Evolutionary conservation across 2,329 filamentous ascomycete species (phyloP).

Genomic region (Dactylellina haptotyla): DNA sequence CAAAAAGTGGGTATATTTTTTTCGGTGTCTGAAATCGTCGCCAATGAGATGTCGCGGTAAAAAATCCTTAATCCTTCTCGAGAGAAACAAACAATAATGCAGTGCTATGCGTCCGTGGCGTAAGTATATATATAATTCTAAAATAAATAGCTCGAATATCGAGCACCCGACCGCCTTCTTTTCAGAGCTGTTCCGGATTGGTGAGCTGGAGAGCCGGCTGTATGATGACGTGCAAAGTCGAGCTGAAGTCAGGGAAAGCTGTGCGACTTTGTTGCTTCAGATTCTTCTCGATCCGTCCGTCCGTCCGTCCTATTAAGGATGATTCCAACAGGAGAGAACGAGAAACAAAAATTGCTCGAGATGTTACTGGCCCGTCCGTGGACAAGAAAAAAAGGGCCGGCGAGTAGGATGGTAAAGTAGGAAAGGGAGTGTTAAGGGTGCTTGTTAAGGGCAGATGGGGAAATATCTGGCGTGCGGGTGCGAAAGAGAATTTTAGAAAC

Average conservation of each 20-base stretch:
- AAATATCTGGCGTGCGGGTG: constrained; percentile 29
- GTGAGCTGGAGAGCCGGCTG: constrained; percentile 6
- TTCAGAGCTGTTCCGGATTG: constrained; percentile 20
- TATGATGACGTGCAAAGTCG: constrained; percentile 40
- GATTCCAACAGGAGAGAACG: constrained; percentile 21
- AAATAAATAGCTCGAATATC: neutral
- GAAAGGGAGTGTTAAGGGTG: neutral
- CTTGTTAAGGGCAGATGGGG: constrained; percentile 11
- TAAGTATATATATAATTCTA: neutral
- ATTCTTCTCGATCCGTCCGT: constrained; percentile 30
- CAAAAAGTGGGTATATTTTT: neutral
- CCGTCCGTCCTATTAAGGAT: constrained; percentile 45
- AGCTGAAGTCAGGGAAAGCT: constrained; percentile 8
- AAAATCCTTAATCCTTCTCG: neutral
- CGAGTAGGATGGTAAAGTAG: too few species aligned
- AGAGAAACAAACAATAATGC: constrained; percentile 4
- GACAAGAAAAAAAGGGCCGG: constrained; percentile 11
- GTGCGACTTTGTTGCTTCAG: constrained; percentile 46
- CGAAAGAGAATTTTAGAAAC: constrained; percentile 31
- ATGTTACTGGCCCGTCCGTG: constrained; percentile 24
- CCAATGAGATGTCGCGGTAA: neutral
- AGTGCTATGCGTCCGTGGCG: neutral
- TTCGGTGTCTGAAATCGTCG: neutral
- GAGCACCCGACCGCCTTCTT: constrained; percentile 30
- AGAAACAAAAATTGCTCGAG: constrained; percentile 33